Base-by-base conservation (phyloP, 306 rosid species). In the Cucumis hystrix region DNA sequence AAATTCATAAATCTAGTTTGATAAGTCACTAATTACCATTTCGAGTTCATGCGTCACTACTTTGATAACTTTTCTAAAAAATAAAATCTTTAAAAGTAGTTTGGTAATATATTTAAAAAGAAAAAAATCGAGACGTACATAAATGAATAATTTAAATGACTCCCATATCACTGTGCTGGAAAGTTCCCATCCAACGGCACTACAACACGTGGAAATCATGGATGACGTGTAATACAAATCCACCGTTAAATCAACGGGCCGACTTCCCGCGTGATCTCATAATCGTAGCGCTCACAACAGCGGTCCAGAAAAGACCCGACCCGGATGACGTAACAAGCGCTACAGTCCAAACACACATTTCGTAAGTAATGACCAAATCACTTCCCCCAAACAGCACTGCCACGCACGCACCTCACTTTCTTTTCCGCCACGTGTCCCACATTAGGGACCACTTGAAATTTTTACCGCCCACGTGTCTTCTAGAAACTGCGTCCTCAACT, bases 351-450 rank as follows among this genome's bases (percentile, higher is more conserved):
- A 91, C 23, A 83, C 74, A 1, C 3, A 28, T 85, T 79, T 60
- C 93, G 97, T 93, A 91, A 87, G 98, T 92, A 90, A 80, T 93
- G 98, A 93, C 96, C 81, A 83, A 83, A 93, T 79, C 86, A 81
- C 82, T 75, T 40, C 80, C 84, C 28, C 9, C 49, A 18, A 37
- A 6, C 49, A 16, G 39, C 49, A 71, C 40, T 57, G 79, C 73
- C 95, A 87, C 93, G 87, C 87, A 82, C 81, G 73, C 88, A 68
- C 84, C 78, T 28, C 51, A 75, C 85, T 86, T 85, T 6, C 1
- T 2, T 9, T 1, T 0, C 0, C 77, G 88, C 83, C 98, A 91
- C 93, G 81, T 87, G 93, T 85, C 84, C 25, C 79, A 49, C 77
- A 77, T 7, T 81, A 70, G 60, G 57, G 78, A 21, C 77, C 37